Evolutionary conservation across 2,329 filamentous ascomycete genomes (phyloP).

Genomic region (Paecilomyces fulvus): DNA sequence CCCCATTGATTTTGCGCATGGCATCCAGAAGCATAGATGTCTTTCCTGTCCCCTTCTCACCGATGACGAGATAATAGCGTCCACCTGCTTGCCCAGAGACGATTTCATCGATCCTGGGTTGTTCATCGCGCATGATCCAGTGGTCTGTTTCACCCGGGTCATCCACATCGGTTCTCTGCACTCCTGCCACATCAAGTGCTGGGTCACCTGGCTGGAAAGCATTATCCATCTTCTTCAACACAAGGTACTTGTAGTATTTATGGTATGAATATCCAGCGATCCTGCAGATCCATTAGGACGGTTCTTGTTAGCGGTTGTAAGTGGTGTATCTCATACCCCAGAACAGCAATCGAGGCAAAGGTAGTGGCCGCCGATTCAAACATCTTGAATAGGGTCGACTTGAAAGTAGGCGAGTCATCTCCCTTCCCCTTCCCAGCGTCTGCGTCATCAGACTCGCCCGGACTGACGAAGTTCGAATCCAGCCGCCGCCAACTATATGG

Average conservation of each 20-base stretch:
- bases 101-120: constrained; percentile 72
- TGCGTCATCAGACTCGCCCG: constrained; percentile 19
- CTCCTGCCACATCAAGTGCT: constrained; percentile 69
- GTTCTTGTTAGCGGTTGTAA: background rate
- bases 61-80: constrained; percentile 85
- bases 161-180: constrained; percentile 24
- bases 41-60: constrained; percentile 95
- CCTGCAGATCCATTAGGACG: constrained; percentile 15
- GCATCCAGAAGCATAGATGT: constrained; percentile 93
- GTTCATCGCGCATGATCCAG: constrained; percentile 81
- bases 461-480: constrained; percentile 15
- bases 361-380: constrained; percentile 67
- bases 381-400: constrained; percentile 51
- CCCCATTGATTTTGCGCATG: constrained; percentile 85
- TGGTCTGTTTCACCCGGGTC: constrained; percentile 46
- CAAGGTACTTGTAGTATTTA: constrained; percentile 77
- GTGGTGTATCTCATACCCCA: constrained; percentile 54
- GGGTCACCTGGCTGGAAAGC: constrained; percentile 91
- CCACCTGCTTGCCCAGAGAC: constrained; percentile 63
- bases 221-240: constrained; percentile 84
- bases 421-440: constrained; percentile 16
- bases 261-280: constrained; percentile 70
- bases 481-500: constrained; percentile 9
- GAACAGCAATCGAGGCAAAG: constrained; percentile 62
- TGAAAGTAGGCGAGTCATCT: constrained; percentile 22